Conservation (phyloP, 257 asterid genomes). For the Jaltomata sinuosa region DNA sequence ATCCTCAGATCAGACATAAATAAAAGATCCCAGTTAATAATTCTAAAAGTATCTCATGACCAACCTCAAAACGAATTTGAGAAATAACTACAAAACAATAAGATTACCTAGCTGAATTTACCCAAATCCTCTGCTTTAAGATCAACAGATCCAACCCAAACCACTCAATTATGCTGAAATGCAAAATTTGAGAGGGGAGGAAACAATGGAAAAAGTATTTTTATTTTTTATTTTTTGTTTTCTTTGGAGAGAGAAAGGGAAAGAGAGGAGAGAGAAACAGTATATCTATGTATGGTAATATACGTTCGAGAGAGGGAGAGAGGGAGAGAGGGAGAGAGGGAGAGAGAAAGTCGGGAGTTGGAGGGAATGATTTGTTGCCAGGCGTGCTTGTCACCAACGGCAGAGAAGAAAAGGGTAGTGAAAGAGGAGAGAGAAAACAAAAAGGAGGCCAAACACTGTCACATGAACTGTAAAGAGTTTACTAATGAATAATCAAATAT, state of each 20-base stretch:
- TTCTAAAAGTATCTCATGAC: neutral
- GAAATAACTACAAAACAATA: neutral
- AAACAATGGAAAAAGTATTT: neutral
- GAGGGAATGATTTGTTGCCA: constrained; percentile 61
- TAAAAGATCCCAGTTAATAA: neutral
- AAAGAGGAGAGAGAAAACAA: neutral
- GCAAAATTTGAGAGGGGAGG: neutral
- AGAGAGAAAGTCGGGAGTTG: constrained; percentile 9
- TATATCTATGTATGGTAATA: constrained; percentile 2
- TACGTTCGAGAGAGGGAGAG: constrained; percentile 17
- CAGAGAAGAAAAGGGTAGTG: constrained; percentile 9
- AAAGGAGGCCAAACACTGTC: neutral
- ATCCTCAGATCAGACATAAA: neutral
- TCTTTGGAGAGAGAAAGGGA: constrained; percentile 9
- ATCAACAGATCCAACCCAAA: constrained; percentile 37
- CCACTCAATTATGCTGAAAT: constrained; percentile 14
- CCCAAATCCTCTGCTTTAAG: neutral
- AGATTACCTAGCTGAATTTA: neutral
- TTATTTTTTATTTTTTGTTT: neutral
- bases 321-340: constrained; percentile 14
- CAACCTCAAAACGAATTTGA: neutral
- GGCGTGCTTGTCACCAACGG: constrained; percentile 87
- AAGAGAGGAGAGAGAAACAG: constrained; percentile 12
- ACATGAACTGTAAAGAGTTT: constrained; percentile 1
- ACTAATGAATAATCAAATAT: neutral